These are phyloP conservation scores for Pharnaceum exiguum DNA, from an alignment of 148 eudicot genomes.

Conservation along the genomic window DNA sequence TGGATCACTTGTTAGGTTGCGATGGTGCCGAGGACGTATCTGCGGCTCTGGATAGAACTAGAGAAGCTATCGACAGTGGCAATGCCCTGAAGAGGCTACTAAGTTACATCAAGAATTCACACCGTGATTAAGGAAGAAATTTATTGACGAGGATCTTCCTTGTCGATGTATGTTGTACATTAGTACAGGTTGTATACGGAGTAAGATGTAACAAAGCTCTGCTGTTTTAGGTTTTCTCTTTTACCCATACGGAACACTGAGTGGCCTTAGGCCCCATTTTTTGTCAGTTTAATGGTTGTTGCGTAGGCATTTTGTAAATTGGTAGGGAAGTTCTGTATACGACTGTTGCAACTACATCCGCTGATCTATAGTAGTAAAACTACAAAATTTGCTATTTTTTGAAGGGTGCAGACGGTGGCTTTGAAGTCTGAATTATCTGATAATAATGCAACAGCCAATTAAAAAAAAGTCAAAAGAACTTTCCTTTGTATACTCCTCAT, in stretches of 20 bases:
- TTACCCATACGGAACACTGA: neutral
- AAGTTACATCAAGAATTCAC: conserved; percentile 68
- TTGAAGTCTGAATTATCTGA: too few species aligned
- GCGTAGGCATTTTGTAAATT: neutral
- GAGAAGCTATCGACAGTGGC: conserved; percentile 94
- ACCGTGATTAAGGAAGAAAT: conserved; percentile 30
- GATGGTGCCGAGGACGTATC: conserved; percentile 74
- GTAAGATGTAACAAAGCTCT: conserved; percentile 6
- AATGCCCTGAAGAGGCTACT: conserved; percentile 67
- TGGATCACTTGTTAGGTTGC: conserved; percentile 92
- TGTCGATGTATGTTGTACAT: neutral
- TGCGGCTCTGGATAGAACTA: conserved; percentile 71
- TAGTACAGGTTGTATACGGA: too few species aligned
- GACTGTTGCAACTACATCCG: neutral
- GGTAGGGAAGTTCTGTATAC: neutral
- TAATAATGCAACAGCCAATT: too few species aligned
- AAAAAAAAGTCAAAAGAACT: too few species aligned
- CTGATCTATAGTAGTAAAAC: too few species aligned
- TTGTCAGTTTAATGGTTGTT: neutral
- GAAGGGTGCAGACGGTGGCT: too few species aligned
- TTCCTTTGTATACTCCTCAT: too few species aligned
- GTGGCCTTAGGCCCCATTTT: neutral
- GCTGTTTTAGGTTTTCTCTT: neutral
- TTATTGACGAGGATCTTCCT: neutral
- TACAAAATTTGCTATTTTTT: too few species aligned